These are phyloP conservation scores for Licmophora abbreviata DNA, from an alignment of 108 stramenopile genomes.

Conservation along the genomic window DNA sequence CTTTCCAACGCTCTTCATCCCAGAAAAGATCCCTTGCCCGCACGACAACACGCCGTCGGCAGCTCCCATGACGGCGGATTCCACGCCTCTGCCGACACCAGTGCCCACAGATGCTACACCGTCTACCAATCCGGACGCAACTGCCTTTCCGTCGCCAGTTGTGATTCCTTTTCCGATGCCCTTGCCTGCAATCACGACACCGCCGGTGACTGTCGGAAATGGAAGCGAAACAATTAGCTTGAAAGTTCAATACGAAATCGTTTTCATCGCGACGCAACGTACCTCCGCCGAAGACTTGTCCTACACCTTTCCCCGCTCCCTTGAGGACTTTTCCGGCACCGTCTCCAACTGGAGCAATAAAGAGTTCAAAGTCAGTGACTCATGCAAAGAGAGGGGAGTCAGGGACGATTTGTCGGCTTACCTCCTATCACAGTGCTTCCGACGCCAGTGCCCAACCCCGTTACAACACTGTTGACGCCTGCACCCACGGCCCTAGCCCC, in stretches of 20 bases:
- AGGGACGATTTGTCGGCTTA: conserved; percentile 12
- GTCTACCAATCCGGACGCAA: conserved; percentile 55
- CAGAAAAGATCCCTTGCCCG: conserved; percentile 70
- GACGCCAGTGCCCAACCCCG: conserved; percentile 80
- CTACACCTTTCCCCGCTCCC: conserved; percentile 80
- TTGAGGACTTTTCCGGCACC: conserved; percentile 69
- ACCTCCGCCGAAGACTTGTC: conserved; percentile 74
- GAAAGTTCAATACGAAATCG: neutral
- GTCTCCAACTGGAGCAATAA: conserved; percentile 38
- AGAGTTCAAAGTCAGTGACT: neutral
- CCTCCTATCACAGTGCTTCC: conserved; percentile 67
- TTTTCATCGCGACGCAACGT: conserved; percentile 9
- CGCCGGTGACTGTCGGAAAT: conserved; percentile 47
- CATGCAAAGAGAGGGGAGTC: neutral
- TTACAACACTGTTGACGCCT: conserved; percentile 80
- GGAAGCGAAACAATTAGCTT: neutral
- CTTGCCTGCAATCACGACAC: conserved; percentile 56
- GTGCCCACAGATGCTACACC: conserved; percentile 56
- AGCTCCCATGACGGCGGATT: conserved; percentile 63
- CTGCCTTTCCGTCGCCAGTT: conserved; percentile 63
- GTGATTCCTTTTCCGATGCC: conserved; percentile 74
- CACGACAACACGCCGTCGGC: conserved; percentile 69
- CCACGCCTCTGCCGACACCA: conserved; percentile 74
- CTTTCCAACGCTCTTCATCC: conserved; percentile 60
- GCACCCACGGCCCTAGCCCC: conserved; percentile 70